Evolutionary conservation across 495 filamentous ascomycete genomes (phyloP), one percentile per base, ranked within the genome.

Genomic region (Parathielavia hyrcaniae): DNA sequence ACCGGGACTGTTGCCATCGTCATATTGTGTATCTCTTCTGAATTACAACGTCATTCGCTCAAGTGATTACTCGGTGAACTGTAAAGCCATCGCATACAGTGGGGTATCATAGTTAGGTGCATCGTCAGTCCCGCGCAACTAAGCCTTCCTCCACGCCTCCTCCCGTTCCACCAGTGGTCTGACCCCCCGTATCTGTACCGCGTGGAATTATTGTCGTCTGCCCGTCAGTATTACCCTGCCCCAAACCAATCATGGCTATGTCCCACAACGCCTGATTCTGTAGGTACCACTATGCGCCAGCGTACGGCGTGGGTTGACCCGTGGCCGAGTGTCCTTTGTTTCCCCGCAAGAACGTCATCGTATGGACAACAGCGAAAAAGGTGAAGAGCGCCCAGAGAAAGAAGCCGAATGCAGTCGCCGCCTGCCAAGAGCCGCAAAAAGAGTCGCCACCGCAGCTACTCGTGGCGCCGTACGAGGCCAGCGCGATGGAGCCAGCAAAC

Each of bases 401-500:
- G 59, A 77, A 79, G 1, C 70, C 74, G 54, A 79, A 79, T 7
- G 75, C 77, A 19, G 75, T 68, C 0, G 73, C 73, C 1, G 78
- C 76, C 54, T 78, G 65, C 22, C 64, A 58, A 14, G 67, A 61
- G 17, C 73, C 69, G 67, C 76, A 78, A n/a, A 51, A 70, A 0
- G 48, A 45, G 48, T 63, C 49, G 40, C 59, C 64, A 9, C 55
- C 53, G 59, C 74, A 71, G 11, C 65, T 53, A 9, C 74, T 72
- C 1, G 78, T 67, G 17, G 76, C 79, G 45, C 87, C 68, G 56
- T 77, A 75, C 5, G 82, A 84, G 2, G 83, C 88, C 2, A 90
- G 65, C 0, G 88, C 88, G 66, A 95, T 84, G 59, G 87, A 87
- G 26, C 88, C 89, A 0, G 85, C 83, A 67, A 96, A 90, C 90